Evolutionary conservation across 2,329 filamentous ascomycete genomes (phyloP).

Genomic region (Colletotrichum sansevieriae): DNA sequence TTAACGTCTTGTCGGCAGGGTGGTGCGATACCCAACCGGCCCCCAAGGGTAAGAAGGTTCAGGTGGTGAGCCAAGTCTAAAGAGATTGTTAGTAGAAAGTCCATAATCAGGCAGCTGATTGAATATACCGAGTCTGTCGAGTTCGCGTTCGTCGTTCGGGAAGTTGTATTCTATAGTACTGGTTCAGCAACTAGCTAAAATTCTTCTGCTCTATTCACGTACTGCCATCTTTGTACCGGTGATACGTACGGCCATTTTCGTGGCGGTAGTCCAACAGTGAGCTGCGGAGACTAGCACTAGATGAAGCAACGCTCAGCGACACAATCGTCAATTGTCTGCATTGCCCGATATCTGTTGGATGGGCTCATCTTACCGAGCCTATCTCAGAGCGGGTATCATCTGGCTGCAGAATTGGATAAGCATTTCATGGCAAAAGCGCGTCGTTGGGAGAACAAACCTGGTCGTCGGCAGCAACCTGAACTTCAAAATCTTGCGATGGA

Average conservation of each 20-base stretch:
- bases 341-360: neutral
- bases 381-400: neutral
- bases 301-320: conserved; percentile 14
- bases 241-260: conserved; percentile 48
- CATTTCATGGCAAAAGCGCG: neutral
- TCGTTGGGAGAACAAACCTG: neutral
- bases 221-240: conserved; percentile 48
- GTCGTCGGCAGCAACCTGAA: neutral
- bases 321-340: neutral
- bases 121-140: conserved; percentile 19
- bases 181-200: neutral
- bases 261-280: conserved; percentile 45
- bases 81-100: neutral
- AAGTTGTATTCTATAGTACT: conserved; percentile 1
- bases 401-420: neutral
- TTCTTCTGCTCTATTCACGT: neutral
- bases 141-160: conserved; percentile 25
- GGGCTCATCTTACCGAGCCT: neutral
- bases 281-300: conserved; percentile 44
- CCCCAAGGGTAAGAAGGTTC: conserved; percentile 49
- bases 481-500: neutral
- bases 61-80: conserved; percentile 53
- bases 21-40: conserved; percentile 45
- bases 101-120: too few relatives aligned
- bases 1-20: conserved; percentile 43